Base-by-base conservation (phyloP, 2,329 filamentous ascomycete species). In the Fusarium albidum region DNA sequence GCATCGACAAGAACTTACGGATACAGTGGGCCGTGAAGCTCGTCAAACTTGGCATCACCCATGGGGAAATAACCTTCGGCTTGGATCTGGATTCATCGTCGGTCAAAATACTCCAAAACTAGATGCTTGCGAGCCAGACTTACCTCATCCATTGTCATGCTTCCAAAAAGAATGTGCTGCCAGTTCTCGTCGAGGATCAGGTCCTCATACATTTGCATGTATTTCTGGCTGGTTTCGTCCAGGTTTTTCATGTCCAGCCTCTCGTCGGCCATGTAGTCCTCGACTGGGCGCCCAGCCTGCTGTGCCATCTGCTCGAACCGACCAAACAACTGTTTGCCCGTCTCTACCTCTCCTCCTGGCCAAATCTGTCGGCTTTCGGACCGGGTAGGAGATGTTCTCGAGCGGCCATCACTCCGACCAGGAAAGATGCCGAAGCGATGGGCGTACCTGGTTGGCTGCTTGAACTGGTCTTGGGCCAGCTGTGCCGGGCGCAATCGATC, bases 81-180 rank as follows among this genome's bases (percentile, higher is more conserved):
- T 13, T 56, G 26, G 4, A 72, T 46, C 70, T 71, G 13, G 6
- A 6, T 9, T 11, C 6, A 10, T 34, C 7, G 21, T 49, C 28
- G 49, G 43, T 57, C 35, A 45, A 33, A 14, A 45, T n/a, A 17
- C 26, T 21, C n/a, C 12, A 10, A 21, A 21, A 9, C 7, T n/a
- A 11, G 43, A 21, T 29, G 8, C 21, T 21, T 21, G 21, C 21
- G 6, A 25, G 10, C 17, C 27, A 3, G 3, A 44, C 54, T 46
- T 40, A 65, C 69, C 48, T 73, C 69, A n/a, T 71, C 66, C 47
- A 69, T 69, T 6, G 68, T 71, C 31, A 69, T 26, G 13, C 64
- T 66, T n/a, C 55, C 51, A 14, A 71, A 71, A 2, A 72, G 35
- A 2, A 65, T 43, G 6, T 34, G 51, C 40, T 72, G 70, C 70